phyloP scores from a whole-genome alignment of 2,329 filamentous ascomycete genomes.

The Colletotrichum trifolii region DNA sequence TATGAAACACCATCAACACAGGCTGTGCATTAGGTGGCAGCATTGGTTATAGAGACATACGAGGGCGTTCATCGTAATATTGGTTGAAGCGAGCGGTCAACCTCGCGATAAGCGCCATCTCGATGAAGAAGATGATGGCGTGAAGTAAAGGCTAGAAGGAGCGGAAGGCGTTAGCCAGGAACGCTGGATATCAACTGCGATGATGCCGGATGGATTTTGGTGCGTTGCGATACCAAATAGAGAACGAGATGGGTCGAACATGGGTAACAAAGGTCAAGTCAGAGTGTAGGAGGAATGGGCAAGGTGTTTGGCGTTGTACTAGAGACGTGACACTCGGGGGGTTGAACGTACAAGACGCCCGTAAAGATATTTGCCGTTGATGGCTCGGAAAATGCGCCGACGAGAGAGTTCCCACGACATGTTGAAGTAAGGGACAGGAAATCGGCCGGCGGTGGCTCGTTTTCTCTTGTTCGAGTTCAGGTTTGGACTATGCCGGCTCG shows the following conservation, averaged over 20 bases:
- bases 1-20: slow-evolving; percentile 46
- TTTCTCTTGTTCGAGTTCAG: slow-evolving; percentile 9
- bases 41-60: slow-evolving; percentile 57
- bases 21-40: background rate
- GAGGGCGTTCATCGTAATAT: slow-evolving; percentile 90
- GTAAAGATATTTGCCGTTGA: slow-evolving; percentile 80
- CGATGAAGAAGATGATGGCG: slow-evolving; percentile 83
- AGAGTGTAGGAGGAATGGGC: slow-evolving; percentile 6
- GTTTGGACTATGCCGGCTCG: slow-evolving; percentile 1
- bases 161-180: background rate
- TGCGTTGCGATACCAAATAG: background rate
- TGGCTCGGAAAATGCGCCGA: slow-evolving; percentile 71
- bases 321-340: slow-evolving; percentile 24
- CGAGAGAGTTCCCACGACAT: slow-evolving; percentile 70
- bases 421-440: slow-evolving; percentile 39
- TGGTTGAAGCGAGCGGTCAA: slow-evolving; percentile 89
- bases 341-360: slow-evolving; percentile 73
- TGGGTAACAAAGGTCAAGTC: slow-evolving; percentile 13
- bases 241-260: slow-evolving; percentile 12
- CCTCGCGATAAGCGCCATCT: slow-evolving; percentile 87
- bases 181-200: background rate
- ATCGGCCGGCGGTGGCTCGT: slow-evolving; percentile 29
- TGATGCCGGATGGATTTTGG: background rate
- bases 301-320: slow-evolving; percentile 13
- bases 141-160: slow-evolving; percentile 82